Evolutionary conservation across 768 basidiomycete species (phyloP), one percentile per base, ranked within the genome.

Genomic region (Tricholoma matsutake): DNA sequence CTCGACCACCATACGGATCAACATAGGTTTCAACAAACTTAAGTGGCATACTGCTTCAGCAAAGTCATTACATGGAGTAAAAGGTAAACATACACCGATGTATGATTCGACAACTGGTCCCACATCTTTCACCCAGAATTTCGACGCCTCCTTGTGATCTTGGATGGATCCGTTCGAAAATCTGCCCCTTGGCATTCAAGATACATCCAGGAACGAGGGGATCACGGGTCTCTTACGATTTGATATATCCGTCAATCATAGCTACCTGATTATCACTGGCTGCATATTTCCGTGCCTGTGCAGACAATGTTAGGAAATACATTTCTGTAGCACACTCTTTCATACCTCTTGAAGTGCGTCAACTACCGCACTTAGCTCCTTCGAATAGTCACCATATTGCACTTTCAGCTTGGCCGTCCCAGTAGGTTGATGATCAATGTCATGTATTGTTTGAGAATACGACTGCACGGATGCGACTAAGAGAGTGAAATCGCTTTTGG

Each of bases 61-160:
- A 39, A 39, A 56, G 11, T 53, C 32, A 41, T 45, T 25, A 22
- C 55, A 29, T 20, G 43, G 41, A 55, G n/a, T 43, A n/a, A 29
- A 28, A 18, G 32, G 20, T 41, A 18, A 10, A 71, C 79, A 62
- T 64, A 81, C 81, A 22, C 92, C 92, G 59, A 94, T 86, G 72
- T 94, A 94, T 31, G 86, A 89, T 73, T 95, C 93, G 16, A 96
- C 93, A 34, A 91, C 88, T 4, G 93, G 93, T 0, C 92, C 89
- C 20, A 91, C 75, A 69, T 96, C 93, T 73, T 89, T 87, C 25
- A 96, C 93, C 93, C 93, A 96, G 62, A 85, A 78, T 29, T 75
- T 82, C 0, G 91, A 92, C 0, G 83, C 93, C 47, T 88, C 80
- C 69, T 90, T 87, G 76, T 96, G 94, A 18, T 83, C 88, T 63